These are phyloP conservation scores for Suillus hirtellus DNA, from an alignment of 768 basidiomycete genomes.

Conservation along the genomic window DNA sequence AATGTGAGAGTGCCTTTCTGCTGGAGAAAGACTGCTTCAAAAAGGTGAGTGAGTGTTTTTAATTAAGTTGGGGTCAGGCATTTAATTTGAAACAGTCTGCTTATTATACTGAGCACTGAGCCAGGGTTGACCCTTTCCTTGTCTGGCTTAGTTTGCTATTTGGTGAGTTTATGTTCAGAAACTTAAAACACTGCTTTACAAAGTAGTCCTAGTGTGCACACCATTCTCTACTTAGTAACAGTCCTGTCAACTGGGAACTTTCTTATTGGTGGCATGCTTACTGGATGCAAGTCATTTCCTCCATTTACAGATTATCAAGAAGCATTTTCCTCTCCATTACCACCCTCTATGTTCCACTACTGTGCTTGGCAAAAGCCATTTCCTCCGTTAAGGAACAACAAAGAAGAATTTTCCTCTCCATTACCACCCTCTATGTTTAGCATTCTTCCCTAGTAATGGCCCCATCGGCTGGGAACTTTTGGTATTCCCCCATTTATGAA, in stretches of 20 bases:
- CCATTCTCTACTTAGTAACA: neutral
- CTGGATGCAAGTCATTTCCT: slow-evolving; percentile 62
- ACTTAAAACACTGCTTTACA: neutral
- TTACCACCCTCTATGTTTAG: too few species aligned
- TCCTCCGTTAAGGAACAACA: neutral
- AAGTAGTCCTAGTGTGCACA: neutral
- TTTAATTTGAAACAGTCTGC: neutral
- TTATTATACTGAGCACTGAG: neutral
- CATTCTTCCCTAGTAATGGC: too few species aligned
- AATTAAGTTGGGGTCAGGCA: neutral
- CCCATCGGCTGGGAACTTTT: too few species aligned
- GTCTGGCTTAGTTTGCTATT: neutral
- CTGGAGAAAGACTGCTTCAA: neutral
- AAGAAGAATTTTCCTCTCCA: too few species aligned
- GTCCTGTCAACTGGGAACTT: neutral
- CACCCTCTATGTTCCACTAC: slow-evolving; percentile 18
- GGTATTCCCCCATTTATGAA: too few species aligned
- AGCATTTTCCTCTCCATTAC: slow-evolving; percentile 58
- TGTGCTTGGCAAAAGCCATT: too few species aligned
- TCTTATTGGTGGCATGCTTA: neutral
- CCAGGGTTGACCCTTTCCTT: slow-evolving; percentile 2
- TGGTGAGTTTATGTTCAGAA: neutral
- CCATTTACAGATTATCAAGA: slow-evolving; percentile 74
- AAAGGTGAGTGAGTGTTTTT: neutral
- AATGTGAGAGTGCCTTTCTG: neutral